These are phyloP conservation scores for Dioscorea cayenensis DNA, from an alignment of 116 monocot genomes.

Conservation along the genomic window DNA sequence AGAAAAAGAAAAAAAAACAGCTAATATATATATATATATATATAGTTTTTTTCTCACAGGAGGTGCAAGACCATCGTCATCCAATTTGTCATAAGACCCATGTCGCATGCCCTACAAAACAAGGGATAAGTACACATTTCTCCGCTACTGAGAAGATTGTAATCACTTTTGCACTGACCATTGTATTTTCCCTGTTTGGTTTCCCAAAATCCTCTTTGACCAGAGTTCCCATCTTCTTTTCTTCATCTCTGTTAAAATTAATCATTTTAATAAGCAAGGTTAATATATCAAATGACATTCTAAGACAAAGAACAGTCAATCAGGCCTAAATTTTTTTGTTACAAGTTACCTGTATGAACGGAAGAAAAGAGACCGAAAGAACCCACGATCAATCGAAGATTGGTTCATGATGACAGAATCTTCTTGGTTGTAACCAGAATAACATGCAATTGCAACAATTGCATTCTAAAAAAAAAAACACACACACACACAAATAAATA, in stretches of 20 bases:
- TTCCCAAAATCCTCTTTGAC: conserved; percentile 98
- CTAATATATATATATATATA: too few species aligned
- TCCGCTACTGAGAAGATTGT: background rate
- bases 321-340: background rate
- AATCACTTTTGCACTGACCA: conserved; percentile 38
- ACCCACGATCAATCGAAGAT: conserved; percentile 98
- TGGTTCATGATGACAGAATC: conserved; percentile 99
- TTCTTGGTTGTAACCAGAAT: conserved; percentile 99
- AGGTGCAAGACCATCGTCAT: conserved; percentile 99
- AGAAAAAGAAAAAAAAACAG: background rate
- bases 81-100: conserved; percentile 98
- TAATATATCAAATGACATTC: background rate
- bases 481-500: conserved; percentile 7
- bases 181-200: conserved; percentile 95
- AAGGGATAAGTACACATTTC: background rate
- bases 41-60: conserved; percentile 72
- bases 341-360: conserved; percentile 86
- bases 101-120: conserved; percentile 88
- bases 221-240: conserved; percentile 98
- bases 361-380: conserved; percentile 93
- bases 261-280: background rate
- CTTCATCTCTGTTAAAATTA: conserved; percentile 68
- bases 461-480: conserved; percentile 74
- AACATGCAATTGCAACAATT: conserved; percentile 98
- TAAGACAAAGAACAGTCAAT: background rate